These are phyloP conservation scores for Pythium oligandrum DNA, from an alignment of 352 stramenopile species.

Conservation along the genomic window DNA sequence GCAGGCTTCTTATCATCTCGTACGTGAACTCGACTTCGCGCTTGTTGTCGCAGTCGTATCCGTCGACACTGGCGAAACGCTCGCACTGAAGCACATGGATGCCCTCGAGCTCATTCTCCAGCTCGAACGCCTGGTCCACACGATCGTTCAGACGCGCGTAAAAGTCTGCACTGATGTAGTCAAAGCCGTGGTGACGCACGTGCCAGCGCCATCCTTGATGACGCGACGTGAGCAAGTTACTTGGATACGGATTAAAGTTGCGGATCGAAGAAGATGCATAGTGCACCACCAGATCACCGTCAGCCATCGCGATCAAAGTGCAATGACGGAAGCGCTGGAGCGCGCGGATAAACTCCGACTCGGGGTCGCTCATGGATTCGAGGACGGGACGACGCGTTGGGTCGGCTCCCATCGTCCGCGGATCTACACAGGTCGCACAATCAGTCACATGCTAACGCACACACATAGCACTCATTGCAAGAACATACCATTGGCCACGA, in stretches of 20 bases:
- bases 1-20: constrained; percentile 51
- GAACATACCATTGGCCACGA: constrained; percentile 26
- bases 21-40: constrained; percentile 73
- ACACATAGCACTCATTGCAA: neutral
- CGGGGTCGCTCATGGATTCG: constrained; percentile 57
- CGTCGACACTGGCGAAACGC: constrained; percentile 50
- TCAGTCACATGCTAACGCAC: too few species aligned
- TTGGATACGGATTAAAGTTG: constrained; percentile 64
- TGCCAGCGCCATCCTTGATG: constrained; percentile 68
- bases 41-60: constrained; percentile 68
- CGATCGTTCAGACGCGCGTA: constrained; percentile 31
- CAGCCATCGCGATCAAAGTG: constrained; percentile 70
- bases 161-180: constrained; percentile 14
- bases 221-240: constrained; percentile 40
- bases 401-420: constrained; percentile 5
- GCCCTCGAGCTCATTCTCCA: constrained; percentile 30
- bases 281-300: constrained; percentile 70
- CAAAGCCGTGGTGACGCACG: constrained; percentile 63
- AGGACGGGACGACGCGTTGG: constrained; percentile 30
- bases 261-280: constrained; percentile 69
- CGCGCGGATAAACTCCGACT: constrained; percentile 47
- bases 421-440: constrained; percentile 2
- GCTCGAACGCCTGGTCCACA: constrained; percentile 36
- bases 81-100: constrained; percentile 29
- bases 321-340: constrained; percentile 50